Percentiles rank a stretch among this genome's conserved stretches.
Conservation (phyloP, 2,329 filamentous ascomycete genomes). For the Gliomastix tumulicola region DNA sequence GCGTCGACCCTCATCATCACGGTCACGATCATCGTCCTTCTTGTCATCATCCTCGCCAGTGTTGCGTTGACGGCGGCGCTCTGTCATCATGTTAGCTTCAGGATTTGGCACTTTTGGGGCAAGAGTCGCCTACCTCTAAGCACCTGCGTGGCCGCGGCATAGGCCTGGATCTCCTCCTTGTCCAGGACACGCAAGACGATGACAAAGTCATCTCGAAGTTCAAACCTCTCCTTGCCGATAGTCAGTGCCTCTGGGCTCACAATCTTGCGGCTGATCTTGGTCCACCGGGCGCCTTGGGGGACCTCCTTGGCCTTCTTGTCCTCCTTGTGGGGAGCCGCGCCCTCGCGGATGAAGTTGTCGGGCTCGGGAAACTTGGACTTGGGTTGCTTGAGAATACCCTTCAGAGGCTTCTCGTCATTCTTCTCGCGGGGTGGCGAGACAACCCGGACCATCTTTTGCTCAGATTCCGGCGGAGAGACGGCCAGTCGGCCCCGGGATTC, state of each 20-base stretch:
- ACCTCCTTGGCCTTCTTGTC: constrained; percentile 66
- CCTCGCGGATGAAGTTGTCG: constrained; percentile 74
- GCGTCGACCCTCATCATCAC: constrained; percentile 15
- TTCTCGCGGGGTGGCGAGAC: constrained; percentile 64
- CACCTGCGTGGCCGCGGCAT: constrained; percentile 73
- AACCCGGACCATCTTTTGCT: constrained; percentile 52
- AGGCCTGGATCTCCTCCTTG: constrained; percentile 83
- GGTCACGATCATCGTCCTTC: constrained; percentile 11
- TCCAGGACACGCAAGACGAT: constrained; percentile 84
- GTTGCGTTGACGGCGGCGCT: constrained; percentile 22
- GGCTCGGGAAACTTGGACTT: constrained; percentile 83
- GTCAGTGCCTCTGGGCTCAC: constrained; percentile 87
- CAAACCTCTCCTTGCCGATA: constrained; percentile 82
- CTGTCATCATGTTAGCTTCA: constrained; percentile 11
- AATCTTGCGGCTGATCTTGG: constrained; percentile 80
- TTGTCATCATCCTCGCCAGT: constrained; percentile 13
- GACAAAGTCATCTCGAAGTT: constrained; percentile 88
- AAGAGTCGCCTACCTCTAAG: constrained; percentile 59
- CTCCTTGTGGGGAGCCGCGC: constrained; percentile 90
- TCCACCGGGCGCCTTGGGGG: constrained; percentile 78
- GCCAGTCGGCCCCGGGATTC: constrained; percentile 35
- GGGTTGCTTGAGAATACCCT: constrained; percentile 80
- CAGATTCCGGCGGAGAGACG: constrained; percentile 10
- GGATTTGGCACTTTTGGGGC: not conserved
- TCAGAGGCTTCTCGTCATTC: constrained; percentile 62